These are phyloP conservation scores for Penicillium palitans DNA, from an alignment of 2,329 filamentous ascomycete genomes.

Conservation along the genomic window DNA sequence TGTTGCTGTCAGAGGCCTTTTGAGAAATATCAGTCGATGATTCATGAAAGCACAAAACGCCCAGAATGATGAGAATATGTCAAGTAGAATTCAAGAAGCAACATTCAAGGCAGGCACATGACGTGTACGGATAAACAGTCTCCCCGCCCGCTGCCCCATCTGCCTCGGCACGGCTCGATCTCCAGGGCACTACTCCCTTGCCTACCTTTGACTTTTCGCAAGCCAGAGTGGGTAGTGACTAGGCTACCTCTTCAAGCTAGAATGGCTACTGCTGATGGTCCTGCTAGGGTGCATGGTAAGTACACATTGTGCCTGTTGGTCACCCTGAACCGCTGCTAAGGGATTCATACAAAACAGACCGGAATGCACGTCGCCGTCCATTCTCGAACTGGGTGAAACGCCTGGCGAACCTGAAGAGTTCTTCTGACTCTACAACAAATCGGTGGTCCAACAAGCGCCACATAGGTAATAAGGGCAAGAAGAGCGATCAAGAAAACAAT, in stretches of 20 bases:
- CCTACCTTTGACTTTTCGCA: constrained; percentile 9
- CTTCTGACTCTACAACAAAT: constrained; percentile 55
- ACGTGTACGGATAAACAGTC: constrained; percentile 28
- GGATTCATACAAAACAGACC: constrained; percentile 55
- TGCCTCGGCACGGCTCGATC: constrained; percentile 16
- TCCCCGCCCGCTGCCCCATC: constrained; percentile 15
- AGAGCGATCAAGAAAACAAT: constrained; percentile 72
- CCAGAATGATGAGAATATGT: background rate
- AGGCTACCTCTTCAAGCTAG: constrained; percentile 10
- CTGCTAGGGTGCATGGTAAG: constrained; percentile 49
- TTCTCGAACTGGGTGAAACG: constrained; percentile 95
- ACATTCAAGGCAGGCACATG: constrained; percentile 20
- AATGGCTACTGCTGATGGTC: constrained; percentile 38
- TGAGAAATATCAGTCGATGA: background rate
- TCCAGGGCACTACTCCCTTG: constrained; percentile 4
- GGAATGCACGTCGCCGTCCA: constrained; percentile 73
- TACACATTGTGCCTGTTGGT: constrained; percentile 9
- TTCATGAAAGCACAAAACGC: background rate
- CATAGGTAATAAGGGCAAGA: constrained; percentile 52
- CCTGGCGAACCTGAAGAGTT: constrained; percentile 79
- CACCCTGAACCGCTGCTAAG: constrained; percentile 14
- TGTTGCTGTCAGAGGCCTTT: background rate
- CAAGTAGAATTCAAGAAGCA: constrained; percentile 6
- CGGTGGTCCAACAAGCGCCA: constrained; percentile 43
- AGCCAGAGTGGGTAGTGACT: constrained; percentile 2